Evolutionary conservation across 2,329 filamentous ascomycete genomes (phyloP).

Genomic region (Xylogone sp.): DNA sequence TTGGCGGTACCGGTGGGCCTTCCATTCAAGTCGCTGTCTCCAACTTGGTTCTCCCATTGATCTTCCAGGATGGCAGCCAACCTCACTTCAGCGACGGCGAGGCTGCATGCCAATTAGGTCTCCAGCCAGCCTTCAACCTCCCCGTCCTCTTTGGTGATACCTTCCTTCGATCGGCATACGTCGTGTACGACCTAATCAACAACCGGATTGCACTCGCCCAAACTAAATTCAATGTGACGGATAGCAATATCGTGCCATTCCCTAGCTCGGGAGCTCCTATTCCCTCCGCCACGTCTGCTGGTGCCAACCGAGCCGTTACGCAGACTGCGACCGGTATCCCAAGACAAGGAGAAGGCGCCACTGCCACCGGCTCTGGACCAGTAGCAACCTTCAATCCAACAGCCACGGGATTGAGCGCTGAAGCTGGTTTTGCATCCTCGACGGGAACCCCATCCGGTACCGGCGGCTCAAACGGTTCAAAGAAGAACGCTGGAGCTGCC

Average conservation of each 20-base stretch:
- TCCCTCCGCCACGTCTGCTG: conserved; percentile 19
- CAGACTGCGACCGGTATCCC: conserved; percentile 25
- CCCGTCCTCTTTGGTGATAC: conserved; percentile 39
- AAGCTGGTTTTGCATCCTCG: conserved; percentile 18
- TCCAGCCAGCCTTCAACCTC: conserved; percentile 6
- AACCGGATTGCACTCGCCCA: conserved; percentile 42
- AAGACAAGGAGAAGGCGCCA: conserved; percentile 8
- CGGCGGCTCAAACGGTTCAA: conserved; percentile 5
- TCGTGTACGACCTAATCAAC: conserved; percentile 48
- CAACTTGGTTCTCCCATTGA: conserved; percentile 36
- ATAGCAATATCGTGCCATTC: conserved; percentile 27
- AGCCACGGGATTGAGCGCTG: conserved; percentile 22
- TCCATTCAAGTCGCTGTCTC: conserved; percentile 37
- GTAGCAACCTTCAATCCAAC: conserved; percentile 21
- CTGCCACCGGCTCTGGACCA: conserved; percentile 11
- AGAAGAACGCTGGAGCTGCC: conserved; percentile 20
- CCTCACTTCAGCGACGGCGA: conserved; percentile 28
- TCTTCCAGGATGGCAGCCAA: conserved; percentile 18
- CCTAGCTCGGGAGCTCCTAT: conserved; percentile 22
- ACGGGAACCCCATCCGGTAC: conserved; percentile 4
- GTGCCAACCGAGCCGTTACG: conserved; percentile 18
- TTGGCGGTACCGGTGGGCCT: conserved; percentile 36
- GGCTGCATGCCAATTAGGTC: conserved; percentile 28
- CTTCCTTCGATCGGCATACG: conserved; percentile 46
- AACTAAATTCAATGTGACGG: conserved; percentile 34